These are phyloP conservation scores for Atkinsonella texensis DNA, from an alignment of 2,329 filamentous ascomycete genomes.

Conservation along the genomic window DNA sequence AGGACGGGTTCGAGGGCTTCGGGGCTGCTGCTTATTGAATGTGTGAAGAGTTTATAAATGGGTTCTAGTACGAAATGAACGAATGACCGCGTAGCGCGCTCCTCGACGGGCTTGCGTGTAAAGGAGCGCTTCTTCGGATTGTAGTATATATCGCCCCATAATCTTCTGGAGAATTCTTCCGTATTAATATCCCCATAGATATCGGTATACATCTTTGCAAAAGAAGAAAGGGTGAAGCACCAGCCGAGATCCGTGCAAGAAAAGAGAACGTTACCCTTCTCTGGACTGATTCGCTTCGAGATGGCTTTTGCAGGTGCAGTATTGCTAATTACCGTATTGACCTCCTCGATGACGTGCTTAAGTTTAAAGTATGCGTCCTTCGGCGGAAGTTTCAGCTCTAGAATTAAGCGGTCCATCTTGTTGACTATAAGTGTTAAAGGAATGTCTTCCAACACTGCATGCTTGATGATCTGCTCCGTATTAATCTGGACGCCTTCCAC, in stretches of 20 bases:
- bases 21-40: slow-evolving; percentile 84
- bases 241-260: slow-evolving; percentile 88
- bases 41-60: slow-evolving; percentile 94
- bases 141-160: slow-evolving; percentile 97
- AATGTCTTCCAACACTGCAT: slow-evolving; percentile 80
- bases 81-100: slow-evolving; percentile 72
- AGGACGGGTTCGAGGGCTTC: slow-evolving; percentile 73
- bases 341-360: slow-evolving; percentile 96
- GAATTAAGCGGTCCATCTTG: slow-evolving; percentile 90
- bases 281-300: slow-evolving; percentile 72
- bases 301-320: slow-evolving; percentile 72
- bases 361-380: slow-evolving; percentile 98
- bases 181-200: slow-evolving; percentile 72
- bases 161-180: slow-evolving; percentile 67
- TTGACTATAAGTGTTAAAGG: slow-evolving; percentile 87
- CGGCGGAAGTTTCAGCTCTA: slow-evolving; percentile 88
- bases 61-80: slow-evolving; percentile 92
- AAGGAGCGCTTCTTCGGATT: slow-evolving; percentile 86
- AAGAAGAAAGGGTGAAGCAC: slow-evolving; percentile 91
- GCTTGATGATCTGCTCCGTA: slow-evolving; percentile 93
- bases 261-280: slow-evolving; percentile 97
- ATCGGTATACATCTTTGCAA: slow-evolving; percentile 92
- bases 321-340: slow-evolving; percentile 90
- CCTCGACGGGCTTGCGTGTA: slow-evolving; percentile 74
- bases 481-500: slow-evolving; percentile 99